Evolutionary conservation across 352 stramenopile genomes (phyloP).

Genomic region (Globisporangium uncinulatum): DNA sequence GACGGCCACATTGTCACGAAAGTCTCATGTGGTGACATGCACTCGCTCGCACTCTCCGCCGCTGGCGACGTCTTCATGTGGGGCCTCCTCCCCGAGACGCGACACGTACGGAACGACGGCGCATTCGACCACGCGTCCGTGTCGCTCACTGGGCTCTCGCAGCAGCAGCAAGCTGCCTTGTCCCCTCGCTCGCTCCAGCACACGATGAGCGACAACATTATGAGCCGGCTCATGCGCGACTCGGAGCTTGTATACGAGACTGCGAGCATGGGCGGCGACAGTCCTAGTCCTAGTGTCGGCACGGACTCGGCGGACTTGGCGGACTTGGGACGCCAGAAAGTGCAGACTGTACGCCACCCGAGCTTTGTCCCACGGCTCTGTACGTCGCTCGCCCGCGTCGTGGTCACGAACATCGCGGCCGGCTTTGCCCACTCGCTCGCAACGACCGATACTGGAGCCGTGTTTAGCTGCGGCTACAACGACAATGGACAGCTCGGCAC

Average conservation of each 20-base stretch:
- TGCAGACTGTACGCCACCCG: constrained; percentile 51
- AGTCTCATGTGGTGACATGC: constrained; percentile 69
- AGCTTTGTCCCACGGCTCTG: constrained; percentile 41
- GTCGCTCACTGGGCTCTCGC: constrained; percentile 48
- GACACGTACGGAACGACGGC: constrained; percentile 34
- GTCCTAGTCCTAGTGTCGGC: constrained; percentile 14
- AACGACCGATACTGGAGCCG: constrained; percentile 35
- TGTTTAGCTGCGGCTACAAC: constrained; percentile 82
- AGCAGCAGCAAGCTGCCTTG: constrained; percentile 11
- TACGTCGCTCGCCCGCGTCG: constrained; percentile 33
- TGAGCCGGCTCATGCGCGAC: constrained; percentile 53
- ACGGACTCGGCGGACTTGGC: constrained; percentile 14
- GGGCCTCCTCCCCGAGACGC: constrained; percentile 58
- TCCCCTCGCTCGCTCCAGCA: constrained; percentile 17
- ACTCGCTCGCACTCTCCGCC: constrained; percentile 56
- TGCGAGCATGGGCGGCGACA: constrained; percentile 17
- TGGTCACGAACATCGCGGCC: constrained; percentile 44
- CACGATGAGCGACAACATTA: constrained; percentile 43
- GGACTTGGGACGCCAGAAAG: constrained; percentile 28
- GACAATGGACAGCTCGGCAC: constrained; percentile 74
- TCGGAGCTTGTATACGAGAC: constrained; percentile 66
- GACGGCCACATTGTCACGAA: constrained; percentile 60
- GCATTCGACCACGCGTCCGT: constrained; percentile 49
- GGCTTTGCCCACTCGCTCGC: constrained; percentile 77
- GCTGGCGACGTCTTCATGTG: constrained; percentile 72